phyloP scores from a whole-genome alignment of 225 moss, liverwort and hornwort species.

The Sphagnum tenellum region DNA sequence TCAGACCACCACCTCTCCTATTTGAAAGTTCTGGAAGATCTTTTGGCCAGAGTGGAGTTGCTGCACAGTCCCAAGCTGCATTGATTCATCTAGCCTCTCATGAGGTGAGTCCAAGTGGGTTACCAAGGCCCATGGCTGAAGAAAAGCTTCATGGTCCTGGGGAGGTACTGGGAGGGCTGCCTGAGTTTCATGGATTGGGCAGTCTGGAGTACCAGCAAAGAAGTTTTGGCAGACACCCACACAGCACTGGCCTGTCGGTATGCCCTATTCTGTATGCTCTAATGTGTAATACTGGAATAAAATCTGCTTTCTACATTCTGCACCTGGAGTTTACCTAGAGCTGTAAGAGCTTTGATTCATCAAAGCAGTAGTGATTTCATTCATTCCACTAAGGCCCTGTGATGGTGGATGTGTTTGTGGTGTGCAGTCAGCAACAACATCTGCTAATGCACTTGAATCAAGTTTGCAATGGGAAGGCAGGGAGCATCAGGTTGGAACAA shows the following conservation, averaged over 20 bases:
- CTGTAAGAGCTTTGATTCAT: background rate
- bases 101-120: conserved; percentile 10
- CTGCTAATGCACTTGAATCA: conserved; percentile 9
- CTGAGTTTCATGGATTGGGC: conserved; percentile 17
- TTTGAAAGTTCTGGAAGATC: conserved; percentile 21
- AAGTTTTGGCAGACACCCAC: conserved; percentile 21
- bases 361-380: too few species aligned
- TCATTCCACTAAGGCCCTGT: background rate
- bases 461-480: conserved; percentile 18
- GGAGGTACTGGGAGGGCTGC: conserved; percentile 9
- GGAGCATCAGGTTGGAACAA: conserved; percentile 17
- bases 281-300: too few species aligned
- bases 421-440: conserved; percentile 34
- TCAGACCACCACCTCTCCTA: conserved; percentile 4
- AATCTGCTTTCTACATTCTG: too few species aligned
- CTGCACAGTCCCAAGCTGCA: background rate
- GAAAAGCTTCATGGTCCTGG: conserved; percentile 19
- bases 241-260: conserved; percentile 37
- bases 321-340: too few species aligned
- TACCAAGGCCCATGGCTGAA: conserved; percentile 20
- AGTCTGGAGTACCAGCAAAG: conserved; percentile 22
- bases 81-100: conserved; percentile 1
- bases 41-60: conserved; percentile 8
- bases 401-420: background rate
- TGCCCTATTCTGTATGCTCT: background rate